Base-by-base conservation (phyloP, 345 rosid species). In the Diplotaxis tenuifolia region DNA sequence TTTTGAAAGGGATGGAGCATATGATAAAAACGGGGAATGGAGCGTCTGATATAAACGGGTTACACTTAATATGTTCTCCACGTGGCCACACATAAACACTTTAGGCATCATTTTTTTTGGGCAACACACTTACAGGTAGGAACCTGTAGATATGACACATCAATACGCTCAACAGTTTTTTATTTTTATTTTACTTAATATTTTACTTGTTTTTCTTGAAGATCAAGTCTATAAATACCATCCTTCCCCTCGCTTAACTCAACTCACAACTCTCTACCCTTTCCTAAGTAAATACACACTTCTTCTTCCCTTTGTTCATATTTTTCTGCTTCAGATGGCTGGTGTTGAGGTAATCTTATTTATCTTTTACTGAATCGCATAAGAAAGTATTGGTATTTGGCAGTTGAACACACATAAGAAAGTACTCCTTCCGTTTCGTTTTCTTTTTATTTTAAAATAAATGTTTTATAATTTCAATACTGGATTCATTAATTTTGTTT, bases 331-430 rank as follows among this genome's bases (percentile, higher is more conserved):
- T 12, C 20, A 71, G 28, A 65, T 90, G 98, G 96, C 96, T 81
- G 82, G 68, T 56, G 83, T 86, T 72, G 89, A 90, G 98, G 98
- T 88, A 85, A 62, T 1, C 19, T 5, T 19, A 5, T 58, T 0
- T 23, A 7, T 34, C 19, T 6, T 0, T 21, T 11, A 9, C 11
- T 19, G 9, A 9, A 18, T 40, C 47, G 47, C 14, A 40, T 40
- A 12, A 40, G 12, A 40, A 40, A 40, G 6, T 40, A 40, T 40
- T 40, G 6, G 15, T 40, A 12, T 16, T 40, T 40, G 47, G 47
- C n/a, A n/a, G n/a, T n/a, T n/a, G n/a, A n/a, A n/a, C n/a, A n/a
- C n/a, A n/a, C n/a, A n/a, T n/a, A n/a, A n/a, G n/a, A n/a, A n/a
- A n/a, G n/a, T n/a, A n/a, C n/a, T n/a, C n/a, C n/a, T n/a, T n/a